Conservation (phyloP, 1,139 yeast genomes). For the Sugiyamaella novakii region DNA sequence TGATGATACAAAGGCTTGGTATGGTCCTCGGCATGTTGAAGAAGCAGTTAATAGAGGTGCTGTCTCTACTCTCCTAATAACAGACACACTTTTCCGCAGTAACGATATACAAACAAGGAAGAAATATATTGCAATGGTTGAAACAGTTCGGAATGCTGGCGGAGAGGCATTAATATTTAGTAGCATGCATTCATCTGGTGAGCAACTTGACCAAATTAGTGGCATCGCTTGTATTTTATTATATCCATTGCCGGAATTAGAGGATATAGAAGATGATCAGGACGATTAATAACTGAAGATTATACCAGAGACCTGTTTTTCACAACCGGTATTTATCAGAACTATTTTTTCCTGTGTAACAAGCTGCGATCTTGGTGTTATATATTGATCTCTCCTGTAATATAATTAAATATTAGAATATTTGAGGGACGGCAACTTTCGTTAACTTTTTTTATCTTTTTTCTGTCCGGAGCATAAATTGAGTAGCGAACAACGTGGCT, state of each 20-base stretch:
- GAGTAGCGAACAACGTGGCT: no score
- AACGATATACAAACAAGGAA: conserved; percentile 71
- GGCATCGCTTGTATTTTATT: conserved; percentile 88
- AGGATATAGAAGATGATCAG: conserved; percentile 57
- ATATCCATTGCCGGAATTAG: conserved; percentile 83
- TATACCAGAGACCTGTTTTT: no score
- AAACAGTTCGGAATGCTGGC: conserved; percentile 67
- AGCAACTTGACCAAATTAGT: conserved; percentile 82
- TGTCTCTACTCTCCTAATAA: conserved; percentile 68
- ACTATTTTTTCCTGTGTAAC: no score
- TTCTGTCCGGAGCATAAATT: no score
- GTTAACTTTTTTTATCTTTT: no score
- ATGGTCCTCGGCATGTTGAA: conserved; percentile 78
- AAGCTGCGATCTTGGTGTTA: no score
- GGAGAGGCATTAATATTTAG: conserved; percentile 81
- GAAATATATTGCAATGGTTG: conserved; percentile 67
- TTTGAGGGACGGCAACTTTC: no score
- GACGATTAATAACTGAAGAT: conserved; percentile 4
- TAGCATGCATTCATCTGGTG: conserved; percentile 86
- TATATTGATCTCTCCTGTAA: no score
- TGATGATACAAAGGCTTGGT: conserved; percentile 89
- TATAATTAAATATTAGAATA: no score
- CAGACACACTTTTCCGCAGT: conserved; percentile 78
- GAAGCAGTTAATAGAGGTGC: conserved; percentile 80
- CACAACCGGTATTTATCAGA: no score